Percentiles rank a stretch among this genome's conserved stretches.
phyloP scores from a whole-genome alignment of 1,139 yeast species.

The Pichia cactophila region DNA sequence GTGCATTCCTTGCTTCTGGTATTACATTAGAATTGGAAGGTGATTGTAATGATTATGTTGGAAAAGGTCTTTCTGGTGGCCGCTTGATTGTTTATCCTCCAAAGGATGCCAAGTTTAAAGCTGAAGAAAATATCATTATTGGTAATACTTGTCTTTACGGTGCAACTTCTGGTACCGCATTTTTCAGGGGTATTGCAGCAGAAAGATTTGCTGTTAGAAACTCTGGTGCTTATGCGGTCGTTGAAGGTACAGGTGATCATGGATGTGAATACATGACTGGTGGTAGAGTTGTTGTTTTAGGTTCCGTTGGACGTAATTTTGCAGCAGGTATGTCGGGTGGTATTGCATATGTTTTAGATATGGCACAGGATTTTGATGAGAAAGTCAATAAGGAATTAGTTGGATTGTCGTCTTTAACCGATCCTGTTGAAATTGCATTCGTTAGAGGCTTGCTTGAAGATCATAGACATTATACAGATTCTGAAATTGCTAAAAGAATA shows the following conservation, averaged over 20 bases:
- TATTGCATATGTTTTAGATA: slow-evolving; percentile 91
- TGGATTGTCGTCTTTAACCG: slow-evolving; percentile 68
- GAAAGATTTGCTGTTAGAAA: slow-evolving; percentile 98
- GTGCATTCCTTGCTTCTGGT: slow-evolving; percentile 96
- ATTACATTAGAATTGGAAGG: slow-evolving; percentile 93
- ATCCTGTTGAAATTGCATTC: slow-evolving; percentile 90
- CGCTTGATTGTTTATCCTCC: slow-evolving; percentile 90
- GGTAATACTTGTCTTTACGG: slow-evolving; percentile 98
- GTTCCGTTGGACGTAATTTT: slow-evolving; percentile 87
- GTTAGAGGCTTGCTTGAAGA: slow-evolving; percentile 91
- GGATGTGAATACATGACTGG: slow-evolving; percentile 99
- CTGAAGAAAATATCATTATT: slow-evolving; percentile 92
- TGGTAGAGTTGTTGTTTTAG: slow-evolving; percentile 91
- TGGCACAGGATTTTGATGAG: slow-evolving; percentile 83
- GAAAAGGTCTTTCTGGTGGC: slow-evolving; percentile 96
- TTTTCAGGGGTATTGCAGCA: slow-evolving; percentile 95
- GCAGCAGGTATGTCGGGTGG: slow-evolving; percentile 99
- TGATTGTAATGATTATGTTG: slow-evolving; percentile 96
- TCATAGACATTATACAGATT: slow-evolving; percentile 89
- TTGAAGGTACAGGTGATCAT: slow-evolving; percentile 97
- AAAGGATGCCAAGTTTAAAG: slow-evolving; percentile 70
- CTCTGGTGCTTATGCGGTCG: slow-evolving; percentile 96
- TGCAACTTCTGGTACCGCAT: slow-evolving; percentile 92
- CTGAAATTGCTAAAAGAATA: slow-evolving; percentile 80
- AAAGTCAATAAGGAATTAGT: slow-evolving; percentile 80